Evolutionary conservation across 2,329 filamentous ascomycete genomes (phyloP), one percentile per base, ranked within the genome.

Genomic region (Kalmusia sp.): DNA sequence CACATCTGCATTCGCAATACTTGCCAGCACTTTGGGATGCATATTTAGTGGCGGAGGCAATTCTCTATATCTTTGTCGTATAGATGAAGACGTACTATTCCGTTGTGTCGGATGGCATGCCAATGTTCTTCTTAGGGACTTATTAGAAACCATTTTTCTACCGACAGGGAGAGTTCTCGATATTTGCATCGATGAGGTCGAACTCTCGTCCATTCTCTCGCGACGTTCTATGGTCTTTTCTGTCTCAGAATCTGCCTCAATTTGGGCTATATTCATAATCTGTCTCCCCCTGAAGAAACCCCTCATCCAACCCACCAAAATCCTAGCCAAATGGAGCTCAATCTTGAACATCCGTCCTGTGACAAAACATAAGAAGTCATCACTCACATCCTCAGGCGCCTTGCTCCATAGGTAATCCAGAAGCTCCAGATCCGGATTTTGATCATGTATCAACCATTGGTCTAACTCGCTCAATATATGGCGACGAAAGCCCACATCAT

Each of bases 321-420:
- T 6, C 8, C 22, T 4, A n/a, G 33, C 31, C 22, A 2, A 21
- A 2, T 38, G 12, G 22, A 9, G 15, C 9, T 37, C 22, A 3
- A 47, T 37, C 11, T 37, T 31, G 8, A 55, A 55, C 52, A 55
- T 55, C 34, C 38, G 37, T 19, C 40, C 48, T 3, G 51, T 33
- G 6, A 51, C 37, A 19, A 55, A 48, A 7, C 43, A 38, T n/a
- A 51, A n/a, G 8, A 55, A 22, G 6, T 39, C 37, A 12, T 43
- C 38, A 25, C 48, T 39, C 14, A 45, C 43, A n/a, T 14, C 15
- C 1, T 22, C 31, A 27, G 22, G 17, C 14, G 17, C 4, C 19
- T 44, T 17, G 3, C 27, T 25, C 25, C 50, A 55, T 5, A 55
- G 37, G 9, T 46, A 39, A 12, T 51, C 43, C 9, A 51, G n/a